Evolutionary conservation across 2,329 filamentous ascomycete genomes (phyloP).

Genomic region (Penicillium hordei): DNA sequence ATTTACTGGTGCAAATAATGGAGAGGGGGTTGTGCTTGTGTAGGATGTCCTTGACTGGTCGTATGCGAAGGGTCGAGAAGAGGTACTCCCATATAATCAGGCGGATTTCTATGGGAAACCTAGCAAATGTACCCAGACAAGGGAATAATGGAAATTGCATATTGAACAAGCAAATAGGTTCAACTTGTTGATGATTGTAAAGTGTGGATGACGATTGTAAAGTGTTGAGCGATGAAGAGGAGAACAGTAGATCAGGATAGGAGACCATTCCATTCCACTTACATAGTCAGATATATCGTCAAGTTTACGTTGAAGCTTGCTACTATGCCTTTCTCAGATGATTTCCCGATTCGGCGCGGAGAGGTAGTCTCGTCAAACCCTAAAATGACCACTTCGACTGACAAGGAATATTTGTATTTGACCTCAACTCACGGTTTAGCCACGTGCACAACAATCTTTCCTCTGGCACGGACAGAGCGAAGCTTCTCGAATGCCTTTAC

Average conservation of each 20-base stretch:
- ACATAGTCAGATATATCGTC: not conserved
- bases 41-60: too few species aligned
- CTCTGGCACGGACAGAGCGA: conserved; percentile 55
- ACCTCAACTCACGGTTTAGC: not conserved
- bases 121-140: not conserved
- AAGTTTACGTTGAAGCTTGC: conserved; percentile 2
- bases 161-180: not conserved
- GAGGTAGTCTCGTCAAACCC: not conserved
- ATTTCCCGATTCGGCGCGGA: conserved; percentile 1
- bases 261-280: not conserved
- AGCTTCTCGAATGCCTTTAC: conserved; percentile 59
- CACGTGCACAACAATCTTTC: conserved; percentile 57
- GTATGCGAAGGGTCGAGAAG: not conserved
- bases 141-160: not conserved
- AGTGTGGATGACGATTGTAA: not conserved
- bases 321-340: conserved; percentile 1
- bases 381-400: not conserved
- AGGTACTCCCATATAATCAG: conserved; percentile 4
- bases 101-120: conserved; percentile 4
- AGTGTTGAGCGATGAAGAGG: not conserved
- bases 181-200: not conserved
- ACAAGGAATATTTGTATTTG: not conserved
- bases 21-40: not conserved
- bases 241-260: too few species aligned
- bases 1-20: not conserved